Evolutionary conservation across 768 basidiomycete genomes (phyloP).

Genomic region (Rubroboletus pulcherrimus): DNA sequence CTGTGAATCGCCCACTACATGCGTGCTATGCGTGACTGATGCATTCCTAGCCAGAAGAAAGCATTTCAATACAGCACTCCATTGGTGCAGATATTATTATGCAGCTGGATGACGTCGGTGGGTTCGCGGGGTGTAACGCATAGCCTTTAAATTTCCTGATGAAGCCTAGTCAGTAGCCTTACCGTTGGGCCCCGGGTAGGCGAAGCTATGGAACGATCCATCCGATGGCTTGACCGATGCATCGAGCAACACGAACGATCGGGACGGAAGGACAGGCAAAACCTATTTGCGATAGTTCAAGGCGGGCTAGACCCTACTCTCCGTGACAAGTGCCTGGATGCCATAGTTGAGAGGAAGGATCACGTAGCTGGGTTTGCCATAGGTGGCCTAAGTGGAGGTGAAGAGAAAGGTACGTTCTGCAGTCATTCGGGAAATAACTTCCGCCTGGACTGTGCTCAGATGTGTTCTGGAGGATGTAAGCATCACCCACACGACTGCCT

Average conservation of each 20-base stretch:
- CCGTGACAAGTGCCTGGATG: constrained; percentile 71
- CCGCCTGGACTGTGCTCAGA: constrained; percentile 40
- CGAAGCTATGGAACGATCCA: constrained; percentile 85
- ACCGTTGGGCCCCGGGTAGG: constrained; percentile 76
- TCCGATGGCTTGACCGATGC: constrained; percentile 89
- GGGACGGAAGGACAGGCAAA: constrained; percentile 64
- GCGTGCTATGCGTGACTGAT: constrained; percentile 1
- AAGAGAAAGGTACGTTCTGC: constrained; percentile 69
- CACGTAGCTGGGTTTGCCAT: constrained; percentile 89
- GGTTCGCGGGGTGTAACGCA: constrained; percentile 23
- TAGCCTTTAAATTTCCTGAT: neutral
- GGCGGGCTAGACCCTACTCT: constrained; percentile 74
- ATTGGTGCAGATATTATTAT: constrained; percentile 94
- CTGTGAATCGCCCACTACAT: constrained; percentile 43
- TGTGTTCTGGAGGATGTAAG: constrained; percentile 82
- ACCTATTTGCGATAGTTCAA: constrained; percentile 90
- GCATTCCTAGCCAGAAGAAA: constrained; percentile 73
- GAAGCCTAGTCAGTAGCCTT: constrained; percentile 63
- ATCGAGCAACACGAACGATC: constrained; percentile 70
- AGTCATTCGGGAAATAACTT: constrained; percentile 5
- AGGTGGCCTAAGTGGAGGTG: constrained; percentile 86
- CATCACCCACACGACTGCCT: neutral
- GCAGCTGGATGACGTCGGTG: constrained; percentile 91
- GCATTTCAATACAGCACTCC: constrained; percentile 84
- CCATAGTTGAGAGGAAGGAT: constrained; percentile 74